These are phyloP conservation scores for Cucurbita ficifolia DNA, from an alignment of 306 rosid genomes.

Conservation along the genomic window DNA sequence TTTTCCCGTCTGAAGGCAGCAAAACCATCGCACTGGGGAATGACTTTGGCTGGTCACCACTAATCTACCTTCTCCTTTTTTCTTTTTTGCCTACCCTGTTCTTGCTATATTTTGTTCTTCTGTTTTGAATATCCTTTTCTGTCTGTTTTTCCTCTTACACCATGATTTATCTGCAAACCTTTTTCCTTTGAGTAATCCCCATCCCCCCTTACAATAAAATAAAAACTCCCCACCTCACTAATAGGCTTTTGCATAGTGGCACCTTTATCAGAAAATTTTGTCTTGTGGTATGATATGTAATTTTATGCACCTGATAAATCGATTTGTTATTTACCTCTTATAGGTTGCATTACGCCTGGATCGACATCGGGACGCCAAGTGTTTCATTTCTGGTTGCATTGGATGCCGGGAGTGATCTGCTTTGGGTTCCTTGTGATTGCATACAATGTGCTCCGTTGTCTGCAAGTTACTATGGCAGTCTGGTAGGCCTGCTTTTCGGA, in stretches of 20 bases:
- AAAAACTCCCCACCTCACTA: not conserved
- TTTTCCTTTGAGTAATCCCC: not conserved
- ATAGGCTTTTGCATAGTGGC: not conserved
- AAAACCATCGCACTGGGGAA: constrained; percentile 65
- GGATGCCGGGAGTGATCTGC: constrained; percentile 87
- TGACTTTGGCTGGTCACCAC: constrained; percentile 72
- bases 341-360: constrained; percentile 94
- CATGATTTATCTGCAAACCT: not conserved
- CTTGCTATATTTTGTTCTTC: not conserved
- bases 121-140: not conserved
- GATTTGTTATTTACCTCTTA: not conserved
- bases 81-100: not conserved
- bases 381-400: constrained; percentile 84
- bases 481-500: constrained; percentile 38
- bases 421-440: constrained; percentile 96
- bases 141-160: not conserved
- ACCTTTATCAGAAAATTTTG: not conserved
- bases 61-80: not conserved
- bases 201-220: not conserved
- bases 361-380: constrained; percentile 82
- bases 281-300: not conserved
- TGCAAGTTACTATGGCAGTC: constrained; percentile 39
- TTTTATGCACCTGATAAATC: not conserved
- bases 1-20: constrained; percentile 64
- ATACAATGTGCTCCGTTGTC: constrained; percentile 81